Evolutionary conservation across 768 basidiomycete species (phyloP).

Genomic region (Lactifluus pinguis): DNA sequence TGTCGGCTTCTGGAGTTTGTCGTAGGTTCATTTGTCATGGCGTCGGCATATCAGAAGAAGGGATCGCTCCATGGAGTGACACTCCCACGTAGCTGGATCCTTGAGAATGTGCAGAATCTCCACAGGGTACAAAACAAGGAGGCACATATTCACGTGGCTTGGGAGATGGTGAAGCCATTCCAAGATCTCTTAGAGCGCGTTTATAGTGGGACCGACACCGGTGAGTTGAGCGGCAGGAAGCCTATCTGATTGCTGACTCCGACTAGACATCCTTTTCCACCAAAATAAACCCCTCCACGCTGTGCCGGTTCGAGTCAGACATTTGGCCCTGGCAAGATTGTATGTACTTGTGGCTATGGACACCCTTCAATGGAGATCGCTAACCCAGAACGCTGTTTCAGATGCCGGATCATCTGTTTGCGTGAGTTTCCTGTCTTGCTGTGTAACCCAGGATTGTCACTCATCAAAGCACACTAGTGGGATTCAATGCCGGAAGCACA

Average conservation of each 20-base stretch:
- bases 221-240: neutral
- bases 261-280: neutral
- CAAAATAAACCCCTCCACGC: neutral
- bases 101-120: slow-evolving; percentile 2
- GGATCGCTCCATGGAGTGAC: neutral
- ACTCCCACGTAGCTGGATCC: slow-evolving; percentile 20
- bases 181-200: slow-evolving; percentile 16
- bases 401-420: slow-evolving; percentile 8
- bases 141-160: neutral
- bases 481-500: neutral
- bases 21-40: slow-evolving; percentile 5
- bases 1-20: slow-evolving; percentile 14
- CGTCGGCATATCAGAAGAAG: neutral
- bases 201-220: slow-evolving; percentile 3
- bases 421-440: neutral
- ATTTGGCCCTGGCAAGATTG: slow-evolving; percentile 7
- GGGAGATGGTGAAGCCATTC: neutral
- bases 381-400: neutral
- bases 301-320: neutral
- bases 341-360: neutral
- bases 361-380: neutral
- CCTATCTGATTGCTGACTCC: neutral
- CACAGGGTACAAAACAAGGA: slow-evolving; percentile 9
- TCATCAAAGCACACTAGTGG: neutral
- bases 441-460: neutral